Base-by-base conservation (phyloP, 2,329 filamentous ascomycete species). In the Calonectria hongkongensis region DNA sequence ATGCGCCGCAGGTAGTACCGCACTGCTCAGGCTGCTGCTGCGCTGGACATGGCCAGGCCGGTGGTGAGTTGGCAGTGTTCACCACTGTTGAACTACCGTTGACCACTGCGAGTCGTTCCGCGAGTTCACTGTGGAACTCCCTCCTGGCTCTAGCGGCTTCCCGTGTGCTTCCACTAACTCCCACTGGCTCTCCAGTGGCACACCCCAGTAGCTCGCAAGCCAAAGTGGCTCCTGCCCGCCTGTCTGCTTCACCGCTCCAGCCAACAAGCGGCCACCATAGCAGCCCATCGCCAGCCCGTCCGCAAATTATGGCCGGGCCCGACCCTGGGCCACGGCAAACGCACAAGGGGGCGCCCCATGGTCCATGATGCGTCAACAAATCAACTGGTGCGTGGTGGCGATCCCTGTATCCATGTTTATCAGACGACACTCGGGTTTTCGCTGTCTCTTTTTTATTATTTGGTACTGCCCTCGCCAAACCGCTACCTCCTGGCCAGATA, bases 361-460 rank as follows among this genome's bases (percentile, higher is more conserved):
- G 36, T 63, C 51, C 41, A 30, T 39, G 39, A 27, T 28, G 25
- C n/a, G 45, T 33, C 66, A 62, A 45, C 50, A 48, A 68, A 33
- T 58, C 28, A 39, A 68, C 43, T 27, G 41, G 8, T 6, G n/a
- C 67, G 62, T 56, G 56, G 70, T 72, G 77, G 72, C 69, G 76
- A 78, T 76, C 77, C 72, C 76, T 75, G 74, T 71, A 69, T 76
- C 77, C 77, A 79, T 79, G 72, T 79, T 75, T 77, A 73, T 78
- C 76, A 68, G 74, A 77, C 77, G 71, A 79, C 72, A 56, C 69
- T 78, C 76, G 72, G 77, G 56, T 70, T 71, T 54, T 30, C n/a
- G 54, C 33, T 21, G 25, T 62, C 27, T 58, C 28, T 68, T 25
- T 45, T 68, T 60, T 36, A 41, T 43, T 66, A 45, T 60, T 63